Evolutionary conservation across 768 basidiomycete genomes (phyloP).

Genomic region (Piloderma croceum): DNA sequence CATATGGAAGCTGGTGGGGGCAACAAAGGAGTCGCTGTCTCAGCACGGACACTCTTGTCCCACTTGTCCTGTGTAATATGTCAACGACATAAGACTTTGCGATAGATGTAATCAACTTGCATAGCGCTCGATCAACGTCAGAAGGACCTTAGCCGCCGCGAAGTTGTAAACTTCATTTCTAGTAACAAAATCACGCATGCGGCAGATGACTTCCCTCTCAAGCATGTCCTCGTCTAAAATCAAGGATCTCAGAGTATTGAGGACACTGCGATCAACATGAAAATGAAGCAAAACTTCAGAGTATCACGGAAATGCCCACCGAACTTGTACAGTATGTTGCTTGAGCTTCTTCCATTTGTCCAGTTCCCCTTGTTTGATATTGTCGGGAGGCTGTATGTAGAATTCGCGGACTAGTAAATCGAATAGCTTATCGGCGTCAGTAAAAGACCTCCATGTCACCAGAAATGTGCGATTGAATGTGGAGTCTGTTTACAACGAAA

Average conservation of each 20-base stretch:
- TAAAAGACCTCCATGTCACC: constrained; percentile 95
- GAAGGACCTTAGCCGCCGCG: constrained; percentile 69
- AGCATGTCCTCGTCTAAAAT: constrained; percentile 77
- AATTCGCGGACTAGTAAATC: constrained; percentile 79
- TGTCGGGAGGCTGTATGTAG: constrained; percentile 67
- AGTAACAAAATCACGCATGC: constrained; percentile 75
- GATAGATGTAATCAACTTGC: too few species aligned
- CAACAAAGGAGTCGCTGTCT: too few species aligned
- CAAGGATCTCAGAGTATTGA: constrained; percentile 90
- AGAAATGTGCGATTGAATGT: constrained; percentile 85
- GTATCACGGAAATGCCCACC: constrained; percentile 44
- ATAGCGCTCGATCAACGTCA: constrained; percentile 69
- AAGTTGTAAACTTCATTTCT: constrained; percentile 57
- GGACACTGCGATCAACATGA: constrained; percentile 48
- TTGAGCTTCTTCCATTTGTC: constrained; percentile 82
- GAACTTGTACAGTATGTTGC: constrained; percentile 79
- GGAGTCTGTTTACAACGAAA: too few species aligned
- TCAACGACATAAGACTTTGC: too few species aligned
- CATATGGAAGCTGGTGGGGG: too few species aligned
- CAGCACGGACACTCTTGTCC: too few species aligned
- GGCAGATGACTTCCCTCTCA: constrained; percentile 79
- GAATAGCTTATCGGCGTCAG: constrained; percentile 74
- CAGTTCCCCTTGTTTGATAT: constrained; percentile 52
- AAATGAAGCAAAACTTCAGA: constrained; percentile 4
- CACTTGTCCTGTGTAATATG: too few species aligned